Evolutionary conservation across 495 filamentous ascomycete species (phyloP), one percentile per base, ranked within the genome.

Genomic region (Aspergillus nanangensis): DNA sequence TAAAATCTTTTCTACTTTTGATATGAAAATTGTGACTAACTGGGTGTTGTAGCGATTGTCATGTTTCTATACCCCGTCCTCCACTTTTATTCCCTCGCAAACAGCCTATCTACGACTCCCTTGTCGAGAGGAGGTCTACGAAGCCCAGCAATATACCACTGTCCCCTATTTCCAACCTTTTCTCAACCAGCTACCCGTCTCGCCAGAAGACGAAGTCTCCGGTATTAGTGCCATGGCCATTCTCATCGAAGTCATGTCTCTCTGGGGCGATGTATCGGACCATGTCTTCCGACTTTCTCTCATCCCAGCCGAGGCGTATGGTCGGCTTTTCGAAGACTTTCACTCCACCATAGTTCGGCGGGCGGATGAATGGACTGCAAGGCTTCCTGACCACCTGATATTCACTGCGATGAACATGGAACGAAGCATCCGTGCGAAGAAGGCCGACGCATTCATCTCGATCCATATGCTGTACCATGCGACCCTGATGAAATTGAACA

Each of bases 91-190:
- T 8, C 58, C 66, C 8, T 65, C 66, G 4, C 76, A 84, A 56
- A 74, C 83, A 25, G 72, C 82, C 19, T 80, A 86, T 50, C 60
- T 85, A 7, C 74, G 79, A 25, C 69, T 87, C 8, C 84, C 84
- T 10, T 79, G 77, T 53, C 70, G 74, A 10, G 69, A 80, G 40
- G 64, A 70, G 21, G 65, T 66, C 25, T 87, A 82, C 52, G 81
- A 86, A 50, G 67, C 70, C 5, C 73, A 78, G 55, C 52, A 67
- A 52, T 70, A 73, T 24, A 62, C 66, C 20, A 61, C 66, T 14
- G 76, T 75, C 13, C 80, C 83, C 0, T 78, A 71, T 39, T 84
- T 82, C 57, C 76, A 84, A 49, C 61, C 63, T 36, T 61, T 72
- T 40, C 48, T 69, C 5, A 67, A 69, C 48, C 58, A 71, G 21